Evolutionary conservation across 2,329 filamentous ascomycete genomes (phyloP).

Genomic region (Dactylellina sp.): DNA sequence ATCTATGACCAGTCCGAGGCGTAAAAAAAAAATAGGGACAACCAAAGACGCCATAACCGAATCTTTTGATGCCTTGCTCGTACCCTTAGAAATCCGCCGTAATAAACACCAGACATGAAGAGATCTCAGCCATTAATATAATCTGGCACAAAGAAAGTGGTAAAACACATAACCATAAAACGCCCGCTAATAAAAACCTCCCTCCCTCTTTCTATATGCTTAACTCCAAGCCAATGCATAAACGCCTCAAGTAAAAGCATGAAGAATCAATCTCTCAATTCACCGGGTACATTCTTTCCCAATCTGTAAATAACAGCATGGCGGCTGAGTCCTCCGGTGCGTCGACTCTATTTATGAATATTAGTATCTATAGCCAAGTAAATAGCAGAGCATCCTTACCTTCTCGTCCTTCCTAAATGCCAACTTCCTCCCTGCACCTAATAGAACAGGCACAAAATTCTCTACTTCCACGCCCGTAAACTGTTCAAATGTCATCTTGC

Average conservation of each 20-base stretch:
- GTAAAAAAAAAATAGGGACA: no score
- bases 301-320: constrained; percentile 31
- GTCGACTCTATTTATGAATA: constrained; percentile 18
- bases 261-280: constrained; percentile 24
- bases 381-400: constrained; percentile 5
- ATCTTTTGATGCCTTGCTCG: no score
- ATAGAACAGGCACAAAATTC: constrained; percentile 19
- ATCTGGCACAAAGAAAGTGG: no score
- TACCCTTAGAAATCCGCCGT: no score
- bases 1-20: no score
- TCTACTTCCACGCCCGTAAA: constrained; percentile 30
- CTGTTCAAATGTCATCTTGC: constrained; percentile 30
- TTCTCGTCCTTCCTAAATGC: constrained; percentile 35
- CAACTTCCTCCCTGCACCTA: constrained; percentile 18
- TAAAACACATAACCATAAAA: neutral
- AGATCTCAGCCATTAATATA: no score
- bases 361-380: constrained; percentile 7
- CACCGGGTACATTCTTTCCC: constrained; percentile 37
- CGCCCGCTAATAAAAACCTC: neutral
- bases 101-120: no score
- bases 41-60: no score
- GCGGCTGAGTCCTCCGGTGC: constrained; percentile 34
- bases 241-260: neutral
- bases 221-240: no score
- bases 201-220: neutral